phyloP scores from a whole-genome alignment of 1,139 yeast species.

The Sugiyamaella xylanicola region DNA sequence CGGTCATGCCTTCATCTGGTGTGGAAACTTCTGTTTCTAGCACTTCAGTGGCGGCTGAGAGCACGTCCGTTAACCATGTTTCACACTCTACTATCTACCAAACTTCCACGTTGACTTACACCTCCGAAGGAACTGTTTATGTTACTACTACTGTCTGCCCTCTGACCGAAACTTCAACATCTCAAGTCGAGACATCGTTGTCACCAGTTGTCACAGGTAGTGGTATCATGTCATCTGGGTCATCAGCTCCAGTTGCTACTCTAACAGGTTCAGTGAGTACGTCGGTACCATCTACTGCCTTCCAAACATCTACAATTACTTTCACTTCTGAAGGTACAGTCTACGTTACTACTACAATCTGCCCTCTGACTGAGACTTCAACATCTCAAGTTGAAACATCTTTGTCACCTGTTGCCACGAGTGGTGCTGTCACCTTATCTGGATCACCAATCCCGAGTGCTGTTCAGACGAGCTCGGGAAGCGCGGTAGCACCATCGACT shows the following conservation, averaged over 20 bases:
- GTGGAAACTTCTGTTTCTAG: too few relatives aligned
- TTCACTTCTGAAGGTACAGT: conserved; percentile 16
- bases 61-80: background rate
- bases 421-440: too few relatives aligned
- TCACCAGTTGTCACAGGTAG: too few relatives aligned
- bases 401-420: too few relatives aligned
- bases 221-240: too few relatives aligned
- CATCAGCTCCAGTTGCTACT: too few relatives aligned
- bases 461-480: too few relatives aligned
- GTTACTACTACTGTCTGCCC: conserved; percentile 5
- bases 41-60: background rate
- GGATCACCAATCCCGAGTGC: too few relatives aligned
- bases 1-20: too few relatives aligned
- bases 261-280: too few relatives aligned
- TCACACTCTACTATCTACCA: conserved; percentile 1
- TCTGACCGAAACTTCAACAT: conserved; percentile 4
- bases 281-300: conserved; percentile 7
- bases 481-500: conserved; percentile 9
- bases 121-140: conserved; percentile 15
- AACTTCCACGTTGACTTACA: conserved; percentile 12
- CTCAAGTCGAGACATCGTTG: too few relatives aligned
- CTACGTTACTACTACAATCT: conserved; percentile 3
- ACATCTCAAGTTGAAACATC: too few relatives aligned
- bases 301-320: conserved; percentile 12
- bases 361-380: conserved; percentile 7